Conservation (phyloP, 2,329 filamentous ascomycete genomes). For the Fusarium keratoplasticum region DNA sequence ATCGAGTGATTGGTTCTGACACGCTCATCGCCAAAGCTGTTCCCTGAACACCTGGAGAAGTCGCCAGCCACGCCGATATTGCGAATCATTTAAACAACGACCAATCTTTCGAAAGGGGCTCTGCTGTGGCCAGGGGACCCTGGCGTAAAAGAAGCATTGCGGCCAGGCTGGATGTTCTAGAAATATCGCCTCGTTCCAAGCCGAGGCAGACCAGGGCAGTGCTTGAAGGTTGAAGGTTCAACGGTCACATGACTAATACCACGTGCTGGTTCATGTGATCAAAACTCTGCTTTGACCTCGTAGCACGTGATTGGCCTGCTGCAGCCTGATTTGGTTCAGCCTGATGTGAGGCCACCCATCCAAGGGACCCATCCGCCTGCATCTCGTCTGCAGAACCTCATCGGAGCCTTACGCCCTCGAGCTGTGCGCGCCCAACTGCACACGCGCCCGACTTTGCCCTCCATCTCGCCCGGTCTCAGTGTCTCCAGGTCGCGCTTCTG, state of each 20-base stretch:
- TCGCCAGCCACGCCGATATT: constrained; percentile 13
- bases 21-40: background rate
- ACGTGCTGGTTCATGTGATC: background rate
- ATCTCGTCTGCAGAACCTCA: constrained; percentile 37
- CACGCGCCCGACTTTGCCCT: constrained; percentile 37
- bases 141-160: constrained; percentile 4
- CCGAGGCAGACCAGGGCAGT: constrained; percentile 9
- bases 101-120: constrained; percentile 9
- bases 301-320: constrained; percentile 33
- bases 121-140: constrained; percentile 5
- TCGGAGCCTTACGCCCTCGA: constrained; percentile 42
- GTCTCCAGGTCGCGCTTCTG: constrained; percentile 33
- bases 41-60: constrained; percentile 17
- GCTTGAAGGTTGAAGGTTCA: background rate
- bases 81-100: constrained; percentile 8
- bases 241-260: background rate
- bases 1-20: background rate
- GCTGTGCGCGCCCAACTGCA: constrained; percentile 45
- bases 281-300: accelerated
- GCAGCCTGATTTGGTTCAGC: constrained; percentile 38
- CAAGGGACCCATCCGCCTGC: constrained; percentile 38
- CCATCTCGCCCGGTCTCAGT: constrained; percentile 32
- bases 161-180: background rate
- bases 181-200: constrained; percentile 17
- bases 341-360: constrained; percentile 39